phyloP scores from a whole-genome alignment of 2,329 filamentous ascomycete genomes.

The Trichoderma cornu-damae region DNA sequence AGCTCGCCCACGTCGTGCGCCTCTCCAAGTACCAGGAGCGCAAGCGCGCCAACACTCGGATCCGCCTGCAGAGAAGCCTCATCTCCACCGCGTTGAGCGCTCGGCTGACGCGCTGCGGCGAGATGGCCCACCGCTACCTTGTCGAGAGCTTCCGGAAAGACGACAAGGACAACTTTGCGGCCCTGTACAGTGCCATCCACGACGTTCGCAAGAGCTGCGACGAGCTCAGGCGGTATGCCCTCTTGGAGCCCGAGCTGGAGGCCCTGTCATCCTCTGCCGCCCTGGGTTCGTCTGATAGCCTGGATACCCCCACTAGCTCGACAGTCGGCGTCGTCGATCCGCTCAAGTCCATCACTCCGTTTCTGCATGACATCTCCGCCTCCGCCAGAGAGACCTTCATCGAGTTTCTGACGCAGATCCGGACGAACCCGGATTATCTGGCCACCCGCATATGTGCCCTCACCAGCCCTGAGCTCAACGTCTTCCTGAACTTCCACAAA shows the following conservation, averaged over 20 bases:
- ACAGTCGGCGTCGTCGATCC: slow-evolving; percentile 34
- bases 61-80: slow-evolving; percentile 68
- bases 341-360: slow-evolving; percentile 46
- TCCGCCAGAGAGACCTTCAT: slow-evolving; percentile 71
- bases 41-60: slow-evolving; percentile 67
- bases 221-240: slow-evolving; percentile 63
- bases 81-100: slow-evolving; percentile 70
- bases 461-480: slow-evolving; percentile 68
- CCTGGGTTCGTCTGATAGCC: slow-evolving; percentile 44
- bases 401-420: slow-evolving; percentile 72
- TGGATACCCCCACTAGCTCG: slow-evolving; percentile 44
- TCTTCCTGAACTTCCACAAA: slow-evolving; percentile 73
- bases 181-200: slow-evolving; percentile 70
- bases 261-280: slow-evolving; percentile 40
- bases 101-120: slow-evolving; percentile 67
- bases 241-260: slow-evolving; percentile 69
- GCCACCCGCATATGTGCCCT: slow-evolving; percentile 75
- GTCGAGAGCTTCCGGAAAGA: slow-evolving; percentile 74
- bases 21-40: slow-evolving; percentile 77
- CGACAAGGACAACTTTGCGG: slow-evolving; percentile 71
- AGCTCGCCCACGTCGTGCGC: slow-evolving; percentile 72
- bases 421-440: slow-evolving; percentile 83
- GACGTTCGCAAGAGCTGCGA: slow-evolving; percentile 75
- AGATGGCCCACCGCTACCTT: slow-evolving; percentile 68
- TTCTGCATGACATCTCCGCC: slow-evolving; percentile 68